phyloP scores from a whole-genome alignment of 2,329 filamentous ascomycete genomes.

The Peltaster fructicola region DNA sequence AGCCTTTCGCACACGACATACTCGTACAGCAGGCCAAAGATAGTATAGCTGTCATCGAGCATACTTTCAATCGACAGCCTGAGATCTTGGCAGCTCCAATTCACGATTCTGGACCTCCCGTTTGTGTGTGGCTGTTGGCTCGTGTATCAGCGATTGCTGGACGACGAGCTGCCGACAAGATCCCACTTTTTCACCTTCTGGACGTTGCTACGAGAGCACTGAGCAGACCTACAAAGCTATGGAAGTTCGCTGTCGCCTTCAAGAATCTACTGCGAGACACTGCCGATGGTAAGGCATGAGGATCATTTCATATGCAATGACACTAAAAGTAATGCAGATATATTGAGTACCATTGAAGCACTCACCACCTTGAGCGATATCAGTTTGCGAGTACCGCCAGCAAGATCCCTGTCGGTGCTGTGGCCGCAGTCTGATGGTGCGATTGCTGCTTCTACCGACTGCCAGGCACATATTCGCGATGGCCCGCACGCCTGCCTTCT shows the following conservation, averaged over 20 bases:
- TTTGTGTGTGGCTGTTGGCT: conserved; percentile 37
- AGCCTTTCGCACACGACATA: conserved; percentile 46
- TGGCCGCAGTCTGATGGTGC: conserved; percentile 22
- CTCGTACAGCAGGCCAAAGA: conserved; percentile 45
- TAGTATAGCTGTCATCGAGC: conserved; percentile 59
- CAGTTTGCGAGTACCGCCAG: too few relatives aligned
- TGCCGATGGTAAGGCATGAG: conserved; percentile 20
- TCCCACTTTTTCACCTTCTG: conserved; percentile 26
- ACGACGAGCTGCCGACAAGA: conserved; percentile 21
- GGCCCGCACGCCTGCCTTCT: conserved; percentile 9
- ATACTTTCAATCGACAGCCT: conserved; percentile 60
- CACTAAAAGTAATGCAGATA: too few relatives aligned
- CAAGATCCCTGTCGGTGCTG: conserved; percentile 20
- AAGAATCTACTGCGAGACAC: conserved; percentile 23
- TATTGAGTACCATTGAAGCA: conserved; percentile 25
- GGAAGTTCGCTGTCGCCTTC: conserved; percentile 19
- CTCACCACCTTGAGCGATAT: conserved; percentile 4
- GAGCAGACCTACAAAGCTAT: conserved; percentile 18
- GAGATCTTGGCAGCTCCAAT: conserved; percentile 36
- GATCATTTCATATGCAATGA: conserved; percentile 3
- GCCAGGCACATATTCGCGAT: conserved; percentile 15
- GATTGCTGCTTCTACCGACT: conserved; percentile 24
- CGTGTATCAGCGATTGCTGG: conserved; percentile 32
- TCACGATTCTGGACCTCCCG: conserved; percentile 24
- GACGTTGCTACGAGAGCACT: conserved; percentile 20